Conservation (phyloP, 129 eudicot genomes). For the Pittosporum tobira region DNA sequence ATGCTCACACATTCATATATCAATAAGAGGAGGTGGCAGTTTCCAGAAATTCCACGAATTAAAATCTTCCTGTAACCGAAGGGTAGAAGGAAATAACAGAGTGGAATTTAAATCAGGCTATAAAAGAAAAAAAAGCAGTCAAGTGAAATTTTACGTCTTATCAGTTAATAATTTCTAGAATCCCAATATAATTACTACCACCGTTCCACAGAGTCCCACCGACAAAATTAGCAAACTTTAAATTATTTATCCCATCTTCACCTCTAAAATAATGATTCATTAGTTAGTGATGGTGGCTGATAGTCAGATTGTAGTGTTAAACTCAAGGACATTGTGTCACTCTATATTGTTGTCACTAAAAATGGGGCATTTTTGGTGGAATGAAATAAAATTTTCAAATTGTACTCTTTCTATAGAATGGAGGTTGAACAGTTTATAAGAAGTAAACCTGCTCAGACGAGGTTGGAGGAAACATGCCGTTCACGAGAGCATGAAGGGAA, state of each 20-base stretch:
- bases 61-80: constrained; percentile 61
- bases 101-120: no score
- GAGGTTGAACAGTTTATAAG: background rate
- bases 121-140: no score
- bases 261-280: no score
- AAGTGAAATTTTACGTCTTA: background rate
- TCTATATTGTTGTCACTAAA: no score
- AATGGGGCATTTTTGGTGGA: background rate
- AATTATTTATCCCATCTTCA: no score
- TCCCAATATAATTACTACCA: background rate
- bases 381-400: background rate
- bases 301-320: no score
- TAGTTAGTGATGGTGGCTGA: no score
- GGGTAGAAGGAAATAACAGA: constrained; percentile 14
- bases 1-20: constrained; percentile 15
- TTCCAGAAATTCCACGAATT: constrained; percentile 97
- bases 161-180: no score
- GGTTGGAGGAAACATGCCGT: constrained; percentile 72
- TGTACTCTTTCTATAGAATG: no score
- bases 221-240: no score
- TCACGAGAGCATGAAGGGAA: constrained; percentile 72
- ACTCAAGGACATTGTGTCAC: no score
- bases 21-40: constrained; percentile 54
- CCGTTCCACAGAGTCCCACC: no score
- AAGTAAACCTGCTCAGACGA: constrained; percentile 55